A percentile compares a stretch with the other conserved stretches of the same genome.
Conservation (phyloP, 2,329 filamentous ascomycete genomes). For the Scytalidium lignicola region DNA sequence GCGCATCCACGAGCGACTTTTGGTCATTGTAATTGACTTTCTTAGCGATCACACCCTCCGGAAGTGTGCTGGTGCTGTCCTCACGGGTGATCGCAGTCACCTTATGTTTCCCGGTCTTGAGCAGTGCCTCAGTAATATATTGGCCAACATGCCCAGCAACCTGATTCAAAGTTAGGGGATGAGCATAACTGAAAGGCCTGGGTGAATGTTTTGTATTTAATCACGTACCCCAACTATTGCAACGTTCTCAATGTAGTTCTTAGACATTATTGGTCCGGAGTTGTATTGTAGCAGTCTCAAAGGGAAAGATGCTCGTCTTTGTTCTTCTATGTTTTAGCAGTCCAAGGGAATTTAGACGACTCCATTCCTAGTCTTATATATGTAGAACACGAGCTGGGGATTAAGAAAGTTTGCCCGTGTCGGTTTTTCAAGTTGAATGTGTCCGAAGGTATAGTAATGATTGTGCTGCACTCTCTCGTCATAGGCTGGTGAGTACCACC, state of each 20-base stretch:
- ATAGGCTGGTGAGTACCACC: too few species aligned
- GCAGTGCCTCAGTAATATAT: constrained; percentile 27
- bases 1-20: constrained; percentile 39
- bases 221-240: constrained; percentile 41
- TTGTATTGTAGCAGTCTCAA: too few species aligned
- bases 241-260: constrained; percentile 36
- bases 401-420: too few species aligned
- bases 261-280: constrained; percentile 1
- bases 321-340: too few species aligned
- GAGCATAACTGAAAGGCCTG: background rate
- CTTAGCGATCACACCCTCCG: constrained; percentile 37
- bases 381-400: too few species aligned
- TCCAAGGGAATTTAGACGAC: too few species aligned
- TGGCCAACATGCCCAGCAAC: constrained; percentile 37
- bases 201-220: background rate
- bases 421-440: too few species aligned
- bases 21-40: constrained; percentile 40
- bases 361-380: too few species aligned
- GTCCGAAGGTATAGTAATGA: too few species aligned
- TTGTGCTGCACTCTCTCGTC: too few species aligned
- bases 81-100: constrained; percentile 44
- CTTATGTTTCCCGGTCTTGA: constrained; percentile 34
- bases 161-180: constrained; percentile 24
- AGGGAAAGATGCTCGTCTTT: too few species aligned
- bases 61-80: constrained; percentile 31